phyloP scores from a whole-genome alignment of 2,329 filamentous ascomycete genomes.

The Canariomyces notabilis region DNA sequence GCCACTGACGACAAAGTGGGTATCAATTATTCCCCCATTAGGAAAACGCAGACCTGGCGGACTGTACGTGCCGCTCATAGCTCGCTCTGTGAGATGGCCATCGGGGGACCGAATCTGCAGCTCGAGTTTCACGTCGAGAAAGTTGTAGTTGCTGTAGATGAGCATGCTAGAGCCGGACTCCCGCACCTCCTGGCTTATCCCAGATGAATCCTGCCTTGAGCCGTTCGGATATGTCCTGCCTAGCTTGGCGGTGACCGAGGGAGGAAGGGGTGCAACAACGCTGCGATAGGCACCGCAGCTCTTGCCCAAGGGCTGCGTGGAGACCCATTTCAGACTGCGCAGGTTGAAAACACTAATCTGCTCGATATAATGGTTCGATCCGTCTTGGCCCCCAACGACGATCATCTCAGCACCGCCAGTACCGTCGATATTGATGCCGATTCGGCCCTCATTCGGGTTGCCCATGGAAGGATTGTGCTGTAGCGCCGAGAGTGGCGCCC shows the following conservation, averaged over 20 bases:
- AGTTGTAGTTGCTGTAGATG: slow-evolving; percentile 99
- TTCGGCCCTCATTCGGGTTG: slow-evolving; percentile 81
- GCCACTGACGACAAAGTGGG: slow-evolving; percentile 93
- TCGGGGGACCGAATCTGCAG: slow-evolving; percentile 83
- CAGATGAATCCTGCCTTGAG: slow-evolving; percentile 37
- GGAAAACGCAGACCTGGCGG: slow-evolving; percentile 92
- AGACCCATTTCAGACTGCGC: slow-evolving; percentile 90
- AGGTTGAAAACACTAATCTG: slow-evolving; percentile 98
- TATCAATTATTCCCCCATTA: slow-evolving; percentile 91
- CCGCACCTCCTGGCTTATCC: slow-evolving; percentile 49
- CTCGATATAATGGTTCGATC: slow-evolving; percentile 97
- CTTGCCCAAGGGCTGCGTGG: slow-evolving; percentile 78
- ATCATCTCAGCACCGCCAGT: slow-evolving; percentile 94
- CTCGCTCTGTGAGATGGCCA: slow-evolving; percentile 76
- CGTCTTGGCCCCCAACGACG: slow-evolving; percentile 92
- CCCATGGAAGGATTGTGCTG: slow-evolving; percentile 80
- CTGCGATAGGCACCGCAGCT: slow-evolving; percentile 96
- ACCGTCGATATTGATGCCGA: slow-evolving; percentile 86
- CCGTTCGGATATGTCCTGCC: slow-evolving; percentile 51
- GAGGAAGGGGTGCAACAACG: slow-evolving; percentile 79
- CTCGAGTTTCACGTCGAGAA: slow-evolving; percentile 93
- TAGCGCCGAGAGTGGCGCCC: slow-evolving; percentile 77
- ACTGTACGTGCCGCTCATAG: slow-evolving; percentile 81
- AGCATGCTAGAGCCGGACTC: slow-evolving; percentile 72
- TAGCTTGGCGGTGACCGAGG: slow-evolving; percentile 59